These are phyloP conservation scores for Fusarium ramigenum DNA, from an alignment of 2,329 filamentous ascomycete genomes.

Conservation along the genomic window DNA sequence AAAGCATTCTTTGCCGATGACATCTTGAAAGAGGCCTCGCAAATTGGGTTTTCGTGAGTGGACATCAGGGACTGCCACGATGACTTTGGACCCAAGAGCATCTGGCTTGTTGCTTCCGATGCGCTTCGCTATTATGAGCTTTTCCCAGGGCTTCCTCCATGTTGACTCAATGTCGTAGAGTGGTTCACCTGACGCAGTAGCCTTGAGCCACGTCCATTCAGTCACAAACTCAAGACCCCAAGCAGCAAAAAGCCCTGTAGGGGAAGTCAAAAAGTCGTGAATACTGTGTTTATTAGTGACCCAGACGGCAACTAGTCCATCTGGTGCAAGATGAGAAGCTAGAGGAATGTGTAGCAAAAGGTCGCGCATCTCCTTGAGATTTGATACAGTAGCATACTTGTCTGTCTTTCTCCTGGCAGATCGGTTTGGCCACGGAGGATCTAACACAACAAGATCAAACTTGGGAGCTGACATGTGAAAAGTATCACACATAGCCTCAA, in stretches of 20 bases:
- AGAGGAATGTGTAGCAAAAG: slow-evolving; percentile 68
- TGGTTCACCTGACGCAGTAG: slow-evolving; percentile 71
- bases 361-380: slow-evolving; percentile 56
- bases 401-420: slow-evolving; percentile 70
- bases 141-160: slow-evolving; percentile 82
- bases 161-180: slow-evolving; percentile 66
- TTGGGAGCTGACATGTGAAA: slow-evolving; percentile 56
- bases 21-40: slow-evolving; percentile 64
- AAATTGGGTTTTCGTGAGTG: slow-evolving; percentile 84
- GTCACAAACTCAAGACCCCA: slow-evolving; percentile 74
- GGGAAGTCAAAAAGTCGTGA: slow-evolving; percentile 62
- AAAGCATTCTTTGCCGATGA: slow-evolving; percentile 61
- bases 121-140: slow-evolving; percentile 69
- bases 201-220: slow-evolving; percentile 85
- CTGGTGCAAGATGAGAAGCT: slow-evolving; percentile 59
- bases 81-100: slow-evolving; percentile 57
- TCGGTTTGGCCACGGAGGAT: slow-evolving; percentile 85
- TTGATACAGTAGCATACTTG: slow-evolving; percentile 59
- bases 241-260: slow-evolving; percentile 66
- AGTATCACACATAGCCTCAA: slow-evolving; percentile 50
- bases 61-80: slow-evolving; percentile 76
- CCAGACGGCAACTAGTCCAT: slow-evolving; percentile 76
- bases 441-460: slow-evolving; percentile 76
- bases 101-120: slow-evolving; percentile 43
- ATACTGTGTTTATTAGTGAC: slow-evolving; percentile 76